These are phyloP conservation scores for Tilletia caries DNA, from an alignment of 1,284 basidiomycete species.

Conservation along the genomic window DNA sequence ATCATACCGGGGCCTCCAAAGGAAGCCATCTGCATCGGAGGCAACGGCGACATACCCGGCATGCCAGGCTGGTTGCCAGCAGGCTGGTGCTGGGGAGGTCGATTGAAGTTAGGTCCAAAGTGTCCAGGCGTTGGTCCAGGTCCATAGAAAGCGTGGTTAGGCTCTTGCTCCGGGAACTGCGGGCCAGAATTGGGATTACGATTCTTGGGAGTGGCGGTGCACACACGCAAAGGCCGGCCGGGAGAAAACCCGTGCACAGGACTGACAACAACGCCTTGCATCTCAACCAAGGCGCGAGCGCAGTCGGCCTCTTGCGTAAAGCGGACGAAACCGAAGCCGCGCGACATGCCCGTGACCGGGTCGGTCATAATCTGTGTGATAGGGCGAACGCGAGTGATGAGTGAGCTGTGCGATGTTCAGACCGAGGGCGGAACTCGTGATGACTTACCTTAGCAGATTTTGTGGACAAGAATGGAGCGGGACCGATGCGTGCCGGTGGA, in stretches of 20 bases:
- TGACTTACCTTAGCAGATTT: conserved; percentile 34
- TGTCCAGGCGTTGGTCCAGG: neutral
- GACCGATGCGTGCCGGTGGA: conserved; percentile 31
- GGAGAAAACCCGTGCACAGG: conserved; percentile 34
- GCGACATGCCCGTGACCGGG: conserved; percentile 33
- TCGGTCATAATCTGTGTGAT: conserved; percentile 36
- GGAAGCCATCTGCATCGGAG: neutral
- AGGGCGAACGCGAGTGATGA: neutral
- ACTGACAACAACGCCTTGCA: conserved; percentile 38
- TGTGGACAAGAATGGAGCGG: conserved; percentile 43
- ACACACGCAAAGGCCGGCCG: conserved; percentile 41
- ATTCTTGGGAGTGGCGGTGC: conserved; percentile 46
- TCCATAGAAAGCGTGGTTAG: neutral
- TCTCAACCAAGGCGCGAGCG: conserved; percentile 48
- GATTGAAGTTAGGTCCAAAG: neutral
- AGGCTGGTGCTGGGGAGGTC: neutral
- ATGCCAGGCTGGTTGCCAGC: neutral
- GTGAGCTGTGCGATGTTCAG: neutral
- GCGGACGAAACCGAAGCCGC: conserved; percentile 50
- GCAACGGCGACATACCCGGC: neutral
- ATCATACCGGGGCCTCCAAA: neutral
- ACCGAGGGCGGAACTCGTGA: neutral
- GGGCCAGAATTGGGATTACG: conserved; percentile 12
- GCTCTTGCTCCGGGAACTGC: neutral
- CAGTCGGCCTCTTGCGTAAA: conserved; percentile 40